These are phyloP conservation scores for Penicillium fimorum DNA, from an alignment of 495 filamentous ascomycete species.

Conservation along the genomic window DNA sequence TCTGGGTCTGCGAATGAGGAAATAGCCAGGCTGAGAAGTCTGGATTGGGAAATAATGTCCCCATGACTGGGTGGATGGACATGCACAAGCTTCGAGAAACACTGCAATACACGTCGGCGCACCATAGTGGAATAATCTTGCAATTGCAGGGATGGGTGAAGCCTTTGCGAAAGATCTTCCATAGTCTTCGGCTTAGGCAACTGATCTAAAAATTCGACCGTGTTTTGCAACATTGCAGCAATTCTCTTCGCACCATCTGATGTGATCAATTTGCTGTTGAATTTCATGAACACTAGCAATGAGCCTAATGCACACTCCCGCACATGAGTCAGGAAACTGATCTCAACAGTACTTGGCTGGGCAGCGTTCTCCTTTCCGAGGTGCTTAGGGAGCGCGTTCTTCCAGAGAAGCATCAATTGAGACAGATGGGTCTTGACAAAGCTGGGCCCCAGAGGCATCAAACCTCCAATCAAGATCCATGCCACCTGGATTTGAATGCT, in stretches of 20 bases:
- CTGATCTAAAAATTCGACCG: constrained; percentile 79
- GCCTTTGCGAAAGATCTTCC: constrained; percentile 81
- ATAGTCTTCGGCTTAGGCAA: constrained; percentile 79
- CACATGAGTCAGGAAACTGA: constrained; percentile 91
- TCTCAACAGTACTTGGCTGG: constrained; percentile 77
- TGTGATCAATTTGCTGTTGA: constrained; percentile 88
- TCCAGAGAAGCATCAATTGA: constrained; percentile 94
- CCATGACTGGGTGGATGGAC: constrained; percentile 76
- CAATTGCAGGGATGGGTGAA: constrained; percentile 86
- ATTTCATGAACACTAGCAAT: constrained; percentile 87
- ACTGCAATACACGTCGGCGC: constrained; percentile 87
- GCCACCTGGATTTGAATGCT: constrained; percentile 96
- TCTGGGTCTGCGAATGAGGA: constrained; percentile 93
- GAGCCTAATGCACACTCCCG: constrained; percentile 93
- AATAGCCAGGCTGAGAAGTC: constrained; percentile 86
- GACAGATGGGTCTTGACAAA: constrained; percentile 99
- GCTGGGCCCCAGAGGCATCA: constrained; percentile 95
- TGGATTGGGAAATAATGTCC: constrained; percentile 86
- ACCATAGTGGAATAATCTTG: constrained; percentile 93
- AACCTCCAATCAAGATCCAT: constrained; percentile 93
- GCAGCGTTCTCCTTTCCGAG: constrained; percentile 82
- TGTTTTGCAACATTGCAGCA: constrained; percentile 92
- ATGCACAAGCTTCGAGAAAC: constrained; percentile 86
- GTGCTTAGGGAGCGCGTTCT: constrained; percentile 94
- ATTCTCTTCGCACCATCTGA: constrained; percentile 93